Evolutionary conservation across 2,329 filamentous ascomycete species (phyloP).

Genomic region (Ophiostoma tasmaniense): DNA sequence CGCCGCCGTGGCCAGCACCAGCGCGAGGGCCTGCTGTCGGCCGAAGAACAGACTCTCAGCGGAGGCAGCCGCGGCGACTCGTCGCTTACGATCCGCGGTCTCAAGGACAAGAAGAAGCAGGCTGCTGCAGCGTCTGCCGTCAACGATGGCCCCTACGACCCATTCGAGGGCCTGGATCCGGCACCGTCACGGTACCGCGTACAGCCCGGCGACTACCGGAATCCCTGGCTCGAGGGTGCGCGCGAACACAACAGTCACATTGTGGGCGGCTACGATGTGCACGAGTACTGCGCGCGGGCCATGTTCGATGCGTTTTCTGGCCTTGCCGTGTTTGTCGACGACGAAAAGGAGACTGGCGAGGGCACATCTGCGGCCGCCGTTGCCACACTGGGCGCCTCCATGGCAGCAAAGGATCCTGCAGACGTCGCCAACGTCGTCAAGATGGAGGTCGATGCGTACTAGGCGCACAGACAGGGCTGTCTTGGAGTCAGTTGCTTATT

Average conservation of each 20-base stretch:
- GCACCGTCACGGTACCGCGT: slow-evolving; percentile 62
- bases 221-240: slow-evolving; percentile 61
- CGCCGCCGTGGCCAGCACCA: slow-evolving; percentile 60
- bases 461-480: not conserved
- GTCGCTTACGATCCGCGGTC: slow-evolving; percentile 62
- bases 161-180: slow-evolving; percentile 69
- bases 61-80: slow-evolving; percentile 17
- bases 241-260: slow-evolving; percentile 57
- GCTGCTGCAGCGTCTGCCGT: slow-evolving; percentile 30
- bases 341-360: slow-evolving; percentile 52
- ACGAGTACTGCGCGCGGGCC: slow-evolving; percentile 72
- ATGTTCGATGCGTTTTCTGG: slow-evolving; percentile 87
- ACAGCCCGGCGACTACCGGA: slow-evolving; percentile 57
- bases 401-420: slow-evolving; percentile 24
- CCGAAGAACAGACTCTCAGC: slow-evolving; percentile 34
- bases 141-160: slow-evolving; percentile 72
- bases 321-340: slow-evolving; percentile 74
- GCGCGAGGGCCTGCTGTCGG: slow-evolving; percentile 26
- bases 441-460: slow-evolving; percentile 45
- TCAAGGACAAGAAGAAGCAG: slow-evolving; percentile 53
- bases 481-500: not conserved
- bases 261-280: slow-evolving; percentile 74
- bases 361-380: slow-evolving; percentile 27
- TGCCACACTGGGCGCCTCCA: slow-evolving; percentile 27
- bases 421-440: slow-evolving; percentile 21